Evolutionary conservation across 345 rosid genomes (phyloP).

Genomic region (Heritiera littoralis): DNA sequence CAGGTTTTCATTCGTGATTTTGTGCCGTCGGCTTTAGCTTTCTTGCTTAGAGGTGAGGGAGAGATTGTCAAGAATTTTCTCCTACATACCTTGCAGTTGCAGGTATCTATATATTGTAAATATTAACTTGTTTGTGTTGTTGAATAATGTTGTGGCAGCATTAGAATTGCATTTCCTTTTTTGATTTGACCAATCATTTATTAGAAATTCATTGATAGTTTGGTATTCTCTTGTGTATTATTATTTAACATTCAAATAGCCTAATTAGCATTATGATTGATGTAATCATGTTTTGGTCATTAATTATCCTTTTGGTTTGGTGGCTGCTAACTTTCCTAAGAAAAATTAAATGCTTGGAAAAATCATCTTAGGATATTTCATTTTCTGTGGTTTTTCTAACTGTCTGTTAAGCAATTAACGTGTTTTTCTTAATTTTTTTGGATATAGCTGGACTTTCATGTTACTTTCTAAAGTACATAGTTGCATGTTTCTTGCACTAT

Average conservation of each 20-base stretch:
- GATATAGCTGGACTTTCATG: not conserved
- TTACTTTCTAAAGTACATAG: not conserved
- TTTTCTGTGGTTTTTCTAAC: not conserved
- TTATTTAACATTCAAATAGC: not conserved
- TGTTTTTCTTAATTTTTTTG: not conserved
- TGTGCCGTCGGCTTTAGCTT: conserved; percentile 92
- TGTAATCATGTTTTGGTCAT: not conserved
- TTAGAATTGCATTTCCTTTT: not conserved
- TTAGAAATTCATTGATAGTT: no score
- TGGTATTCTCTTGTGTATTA: no score
- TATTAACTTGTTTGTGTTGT: not conserved
- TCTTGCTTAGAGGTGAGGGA: conserved; percentile 88
- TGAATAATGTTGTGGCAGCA: conserved; percentile 10
- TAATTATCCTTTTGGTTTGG: not conserved
- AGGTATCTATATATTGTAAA: conserved; percentile 44
- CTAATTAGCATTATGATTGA: not conserved
- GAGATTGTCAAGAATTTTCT: conserved; percentile 94
- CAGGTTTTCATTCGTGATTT: conserved; percentile 96
- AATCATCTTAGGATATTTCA: not conserved
- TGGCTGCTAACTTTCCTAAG: not conserved
- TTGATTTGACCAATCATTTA: not conserved
- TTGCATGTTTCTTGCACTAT: not conserved
- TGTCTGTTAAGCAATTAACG: not conserved
- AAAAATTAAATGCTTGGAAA: not conserved
- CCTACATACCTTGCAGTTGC: conserved; percentile 88